Evolutionary conservation across 1,139 yeast genomes (phyloP).

Genomic region (Hansenula lynferdii): DNA sequence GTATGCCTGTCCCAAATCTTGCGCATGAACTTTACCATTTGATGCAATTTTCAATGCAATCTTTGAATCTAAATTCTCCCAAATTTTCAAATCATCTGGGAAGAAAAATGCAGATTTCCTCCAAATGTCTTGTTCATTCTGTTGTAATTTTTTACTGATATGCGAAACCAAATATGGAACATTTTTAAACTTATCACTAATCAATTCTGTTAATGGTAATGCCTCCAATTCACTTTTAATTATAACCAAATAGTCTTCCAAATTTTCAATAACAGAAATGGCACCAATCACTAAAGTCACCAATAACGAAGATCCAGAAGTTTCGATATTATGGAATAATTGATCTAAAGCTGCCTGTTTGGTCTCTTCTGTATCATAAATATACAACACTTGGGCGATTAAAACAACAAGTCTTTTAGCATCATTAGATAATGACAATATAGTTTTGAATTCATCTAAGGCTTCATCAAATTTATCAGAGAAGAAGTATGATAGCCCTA

Average conservation of each 20-base stretch:
- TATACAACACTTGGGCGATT: constrained; percentile 75
- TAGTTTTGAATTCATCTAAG: constrained; percentile 57
- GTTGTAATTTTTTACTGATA: constrained; percentile 35
- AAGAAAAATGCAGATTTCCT: constrained; percentile 67
- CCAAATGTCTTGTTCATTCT: constrained; percentile 39
- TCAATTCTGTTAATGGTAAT: constrained; percentile 42
- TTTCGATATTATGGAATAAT: constrained; percentile 56
- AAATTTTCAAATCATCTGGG: constrained; percentile 64
- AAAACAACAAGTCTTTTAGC: constrained; percentile 64
- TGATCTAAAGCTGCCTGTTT: constrained; percentile 79
- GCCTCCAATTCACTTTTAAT: constrained; percentile 61
- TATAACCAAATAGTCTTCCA: constrained; percentile 56
- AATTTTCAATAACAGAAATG: constrained; percentile 61
- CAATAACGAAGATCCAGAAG: constrained; percentile 57
- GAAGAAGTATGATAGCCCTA: constrained; percentile 70
- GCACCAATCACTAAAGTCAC: constrained; percentile 78
- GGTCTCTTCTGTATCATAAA: constrained; percentile 66
- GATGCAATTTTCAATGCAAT: constrained; percentile 52
- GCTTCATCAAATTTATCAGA: constrained; percentile 57
- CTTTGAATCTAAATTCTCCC: constrained; percentile 56
- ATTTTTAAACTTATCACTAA: constrained; percentile 45
- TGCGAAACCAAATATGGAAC: constrained; percentile 60
- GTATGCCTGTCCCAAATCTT: constrained; percentile 49
- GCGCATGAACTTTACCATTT: constrained; percentile 43
- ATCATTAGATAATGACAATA: constrained; percentile 51